These are phyloP conservation scores for Aegilops tauschii DNA, from an alignment of 176 grass and related monocot species.

Conservation along the genomic window DNA sequence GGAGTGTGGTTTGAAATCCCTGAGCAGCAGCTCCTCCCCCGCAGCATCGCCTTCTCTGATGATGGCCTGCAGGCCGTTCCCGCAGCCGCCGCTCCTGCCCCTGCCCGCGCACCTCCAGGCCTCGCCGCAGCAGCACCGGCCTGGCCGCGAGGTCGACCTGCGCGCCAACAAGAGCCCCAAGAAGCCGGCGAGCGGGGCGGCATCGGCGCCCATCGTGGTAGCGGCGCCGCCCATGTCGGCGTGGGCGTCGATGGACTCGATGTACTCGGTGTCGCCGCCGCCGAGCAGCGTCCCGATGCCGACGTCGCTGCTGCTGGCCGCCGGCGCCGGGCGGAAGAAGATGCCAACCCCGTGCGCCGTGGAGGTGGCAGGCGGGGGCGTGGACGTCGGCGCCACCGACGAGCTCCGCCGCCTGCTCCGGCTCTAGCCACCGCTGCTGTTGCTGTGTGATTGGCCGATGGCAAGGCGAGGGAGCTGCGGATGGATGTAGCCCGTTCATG, in stretches of 20 bases:
- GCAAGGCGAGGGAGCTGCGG: neutral
- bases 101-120: conserved; percentile 28
- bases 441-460: neutral
- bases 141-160: neutral
- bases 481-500: neutral
- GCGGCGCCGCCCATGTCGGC: neutral
- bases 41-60: neutral
- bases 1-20: conserved; percentile 37
- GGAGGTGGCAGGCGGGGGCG: conserved; percentile 27
- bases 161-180: conserved; percentile 28
- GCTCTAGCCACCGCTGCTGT: conserved; percentile 33
- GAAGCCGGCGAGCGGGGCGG: neutral
- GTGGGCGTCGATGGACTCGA: conserved; percentile 40
- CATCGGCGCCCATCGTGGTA: conserved; percentile 31
- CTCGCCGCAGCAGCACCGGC: neutral
- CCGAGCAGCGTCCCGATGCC: conserved; percentile 86
- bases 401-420: conserved; percentile 67
- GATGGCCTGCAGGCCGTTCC: conserved; percentile 20
- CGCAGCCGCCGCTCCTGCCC: conserved; percentile 47
- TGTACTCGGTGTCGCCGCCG: conserved; percentile 68
- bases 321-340: conserved; percentile 19
- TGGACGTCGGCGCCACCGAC: conserved; percentile 67
- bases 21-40: neutral
- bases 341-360: conserved; percentile 32
- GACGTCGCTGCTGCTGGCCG: conserved; percentile 45